These are phyloP conservation scores for Tribonema minus DNA, from an alignment of 108 stramenopile species.

Conservation along the genomic window DNA sequence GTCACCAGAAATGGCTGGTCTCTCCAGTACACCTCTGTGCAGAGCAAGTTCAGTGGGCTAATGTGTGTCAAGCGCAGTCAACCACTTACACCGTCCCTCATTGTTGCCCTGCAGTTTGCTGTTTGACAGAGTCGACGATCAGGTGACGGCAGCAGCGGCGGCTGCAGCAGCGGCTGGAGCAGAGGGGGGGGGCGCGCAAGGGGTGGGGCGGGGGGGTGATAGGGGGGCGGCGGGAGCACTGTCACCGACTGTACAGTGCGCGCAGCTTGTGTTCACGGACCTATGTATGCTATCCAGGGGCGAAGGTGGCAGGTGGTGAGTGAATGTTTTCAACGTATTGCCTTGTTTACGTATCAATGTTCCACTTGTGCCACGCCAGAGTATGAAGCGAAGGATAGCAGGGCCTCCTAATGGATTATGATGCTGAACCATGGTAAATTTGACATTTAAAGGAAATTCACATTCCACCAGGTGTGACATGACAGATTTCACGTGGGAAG, in stretches of 20 bases:
- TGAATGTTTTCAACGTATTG: too few relatives aligned
- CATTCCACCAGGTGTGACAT: too few relatives aligned
- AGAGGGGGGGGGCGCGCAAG: not conserved
- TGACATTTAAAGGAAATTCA: too few relatives aligned
- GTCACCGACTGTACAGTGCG: constrained; percentile 1
- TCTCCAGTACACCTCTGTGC: too few relatives aligned
- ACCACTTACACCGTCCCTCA: not conserved
- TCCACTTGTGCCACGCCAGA: too few relatives aligned
- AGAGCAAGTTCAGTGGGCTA: not conserved
- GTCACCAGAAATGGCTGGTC: too few relatives aligned
- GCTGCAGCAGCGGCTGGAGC: not conserved
- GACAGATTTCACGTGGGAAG: too few relatives aligned
- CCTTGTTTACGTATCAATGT: too few relatives aligned
- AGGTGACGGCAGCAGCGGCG: constrained; percentile 1
- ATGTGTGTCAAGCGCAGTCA: not conserved
- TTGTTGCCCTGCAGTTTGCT: constrained; percentile 6
- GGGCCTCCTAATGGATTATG: too few relatives aligned
- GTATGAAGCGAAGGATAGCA: too few relatives aligned
- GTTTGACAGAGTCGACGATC: constrained; percentile 21
- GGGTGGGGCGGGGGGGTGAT: not conserved
- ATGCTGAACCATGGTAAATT: too few relatives aligned
- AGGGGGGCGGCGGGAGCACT: constrained; percentile 3
- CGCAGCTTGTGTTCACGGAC: constrained; percentile 22
- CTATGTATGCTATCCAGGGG: constrained; percentile 25
- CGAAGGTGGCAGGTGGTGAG: constrained; percentile 5